Conservation (phyloP, 2,329 filamentous ascomycete species). For the Phyllosticta citriasiana region DNA sequence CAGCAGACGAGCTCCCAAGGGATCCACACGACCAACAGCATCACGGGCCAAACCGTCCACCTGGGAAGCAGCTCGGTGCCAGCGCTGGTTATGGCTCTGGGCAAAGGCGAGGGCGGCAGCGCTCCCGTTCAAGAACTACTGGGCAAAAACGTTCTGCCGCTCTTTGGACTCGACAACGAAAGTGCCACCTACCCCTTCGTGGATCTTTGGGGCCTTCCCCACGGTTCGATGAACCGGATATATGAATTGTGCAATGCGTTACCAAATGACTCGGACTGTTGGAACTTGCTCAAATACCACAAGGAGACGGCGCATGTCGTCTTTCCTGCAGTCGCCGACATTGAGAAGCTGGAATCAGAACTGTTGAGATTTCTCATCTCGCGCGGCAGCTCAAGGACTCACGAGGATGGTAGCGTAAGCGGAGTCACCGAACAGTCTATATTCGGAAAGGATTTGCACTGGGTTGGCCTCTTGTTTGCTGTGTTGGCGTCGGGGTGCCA, state of each 20-base stretch:
- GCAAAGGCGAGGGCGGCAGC: constrained; percentile 17
- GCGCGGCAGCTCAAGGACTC: constrained; percentile 33
- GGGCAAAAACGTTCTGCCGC: constrained; percentile 49
- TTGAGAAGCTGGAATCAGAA: constrained; percentile 44
- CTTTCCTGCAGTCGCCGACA: constrained; percentile 50
- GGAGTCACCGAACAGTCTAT: constrained; percentile 44
- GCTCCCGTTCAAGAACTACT: constrained; percentile 48
- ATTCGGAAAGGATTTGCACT: constrained; percentile 48
- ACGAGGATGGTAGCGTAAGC: constrained; percentile 27
- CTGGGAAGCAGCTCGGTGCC: constrained; percentile 52
- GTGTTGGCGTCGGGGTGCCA: constrained; percentile 54
- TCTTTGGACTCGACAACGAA: constrained; percentile 55
- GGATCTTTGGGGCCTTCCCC: constrained; percentile 51
- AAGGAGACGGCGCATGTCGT: constrained; percentile 49
- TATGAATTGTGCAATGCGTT: constrained; percentile 49
- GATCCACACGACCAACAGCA: constrained; percentile 50
- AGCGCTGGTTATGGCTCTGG: constrained; percentile 46
- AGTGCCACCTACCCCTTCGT: constrained; percentile 56
- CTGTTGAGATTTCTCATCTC: constrained; percentile 45
- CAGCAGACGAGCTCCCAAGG: constrained; percentile 41
- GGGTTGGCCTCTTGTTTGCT: constrained; percentile 51
- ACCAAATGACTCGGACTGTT: constrained; percentile 48
- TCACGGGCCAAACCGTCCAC: constrained; percentile 51
- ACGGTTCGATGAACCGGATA: constrained; percentile 47
- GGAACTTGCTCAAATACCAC: constrained; percentile 48